These are phyloP conservation scores for Centrapalus pauciflorus DNA, from an alignment of 129 eudicot species.

Conservation along the genomic window DNA sequence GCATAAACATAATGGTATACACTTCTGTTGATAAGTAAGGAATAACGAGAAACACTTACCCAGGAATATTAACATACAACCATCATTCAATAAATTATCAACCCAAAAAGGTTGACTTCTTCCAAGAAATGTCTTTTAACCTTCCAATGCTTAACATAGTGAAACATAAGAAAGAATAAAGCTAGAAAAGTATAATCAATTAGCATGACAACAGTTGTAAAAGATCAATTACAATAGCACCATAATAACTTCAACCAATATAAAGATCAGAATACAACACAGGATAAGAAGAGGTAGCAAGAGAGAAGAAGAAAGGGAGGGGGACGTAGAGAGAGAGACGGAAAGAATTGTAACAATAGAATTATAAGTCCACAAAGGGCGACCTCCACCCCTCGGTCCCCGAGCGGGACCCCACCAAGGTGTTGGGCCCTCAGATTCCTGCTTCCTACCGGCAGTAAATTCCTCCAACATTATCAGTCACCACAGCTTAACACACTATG, in stretches of 20 bases:
- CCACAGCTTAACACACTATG: no score
- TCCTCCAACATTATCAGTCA: no score
- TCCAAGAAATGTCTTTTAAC: background rate
- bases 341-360: no score
- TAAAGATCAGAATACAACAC: background rate
- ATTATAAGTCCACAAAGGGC: no score
- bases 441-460: no score
- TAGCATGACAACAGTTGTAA: no score
- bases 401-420: no score
- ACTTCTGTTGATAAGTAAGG: slow-evolving; percentile 1
- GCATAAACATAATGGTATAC: slow-evolving; percentile 29
- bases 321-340: no score
- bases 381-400: no score
- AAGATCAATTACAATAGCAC: background rate
- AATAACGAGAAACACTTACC: background rate
- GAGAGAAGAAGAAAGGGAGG: no score
- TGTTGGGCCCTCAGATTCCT: no score
- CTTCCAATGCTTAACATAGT: slow-evolving; percentile 9
- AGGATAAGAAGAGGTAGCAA: no score
- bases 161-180: background rate
- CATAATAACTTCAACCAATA: background rate
- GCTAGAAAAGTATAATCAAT: background rate
- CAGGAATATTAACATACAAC: background rate
- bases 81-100: background rate
- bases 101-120: background rate